These are phyloP conservation scores for Yamadazyma atmosphaerica DNA, from an alignment of 1,139 yeast genomes.

Conservation along the genomic window DNA sequence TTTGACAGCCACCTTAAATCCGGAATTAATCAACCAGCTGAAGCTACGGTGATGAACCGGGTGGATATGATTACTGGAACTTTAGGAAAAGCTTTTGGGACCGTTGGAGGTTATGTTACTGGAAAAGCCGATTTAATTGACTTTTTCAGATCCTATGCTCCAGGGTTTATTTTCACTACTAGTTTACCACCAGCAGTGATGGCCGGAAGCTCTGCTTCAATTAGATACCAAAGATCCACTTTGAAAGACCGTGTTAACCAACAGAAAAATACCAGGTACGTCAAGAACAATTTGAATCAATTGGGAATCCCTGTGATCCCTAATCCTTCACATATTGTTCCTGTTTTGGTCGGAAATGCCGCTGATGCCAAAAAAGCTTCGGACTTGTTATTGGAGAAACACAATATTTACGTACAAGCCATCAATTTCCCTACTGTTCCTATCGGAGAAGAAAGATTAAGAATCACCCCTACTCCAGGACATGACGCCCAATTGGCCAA, in stretches of 20 bases:
- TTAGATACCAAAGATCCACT: constrained; percentile 79
- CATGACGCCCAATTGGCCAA: constrained; percentile 79
- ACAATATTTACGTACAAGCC: constrained; percentile 93
- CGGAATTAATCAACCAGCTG: constrained; percentile 56
- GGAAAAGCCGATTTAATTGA: constrained; percentile 83
- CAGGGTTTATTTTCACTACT: constrained; percentile 96
- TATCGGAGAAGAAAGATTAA: constrained; percentile 90
- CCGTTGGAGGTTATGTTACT: constrained; percentile 97
- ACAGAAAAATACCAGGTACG: constrained; percentile 83
- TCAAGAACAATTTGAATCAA: constrained; percentile 66
- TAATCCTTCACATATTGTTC: constrained; percentile 96
- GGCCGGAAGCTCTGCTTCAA: constrained; percentile 92
- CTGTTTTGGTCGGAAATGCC: constrained; percentile 93
- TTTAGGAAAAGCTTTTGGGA: constrained; percentile 93
- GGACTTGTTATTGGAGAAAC: constrained; percentile 79
- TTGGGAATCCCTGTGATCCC: constrained; percentile 94
- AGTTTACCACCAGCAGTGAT: constrained; percentile 95
- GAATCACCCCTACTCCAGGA: constrained; percentile 98
- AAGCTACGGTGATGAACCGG: constrained; percentile 74
- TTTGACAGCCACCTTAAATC: constrained; percentile 74
- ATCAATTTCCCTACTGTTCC: constrained; percentile 98
- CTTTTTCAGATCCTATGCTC: constrained; percentile 95
- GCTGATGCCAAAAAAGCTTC: constrained; percentile 88
- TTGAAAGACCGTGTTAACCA: constrained; percentile 78
- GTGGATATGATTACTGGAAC: constrained; percentile 97